phyloP scores from a whole-genome alignment of 2,329 filamentous ascomycete genomes.

The Pyrenophora teres region DNA sequence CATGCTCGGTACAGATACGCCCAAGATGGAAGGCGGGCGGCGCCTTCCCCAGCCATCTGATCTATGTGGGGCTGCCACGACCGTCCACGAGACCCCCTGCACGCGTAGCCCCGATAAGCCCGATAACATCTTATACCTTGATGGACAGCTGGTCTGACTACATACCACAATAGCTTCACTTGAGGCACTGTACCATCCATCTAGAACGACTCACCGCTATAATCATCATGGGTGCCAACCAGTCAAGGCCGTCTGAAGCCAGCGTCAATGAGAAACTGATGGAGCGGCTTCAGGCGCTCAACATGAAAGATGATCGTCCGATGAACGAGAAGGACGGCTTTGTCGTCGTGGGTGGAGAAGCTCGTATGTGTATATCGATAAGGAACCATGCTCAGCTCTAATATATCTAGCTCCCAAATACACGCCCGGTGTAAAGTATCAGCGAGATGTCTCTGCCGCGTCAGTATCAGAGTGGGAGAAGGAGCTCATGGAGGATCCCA shows the following conservation, averaged over 20 bases:
- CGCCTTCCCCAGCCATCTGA: slow-evolving; percentile 11
- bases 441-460: slow-evolving; percentile 55
- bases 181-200: background rate
- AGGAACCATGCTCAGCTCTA: background rate
- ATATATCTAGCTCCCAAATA: slow-evolving; percentile 29
- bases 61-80: slow-evolving; percentile 19
- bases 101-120: slow-evolving; percentile 25
- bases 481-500: slow-evolving; percentile 66
- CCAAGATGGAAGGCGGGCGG: slow-evolving; percentile 1
- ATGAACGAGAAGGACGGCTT: slow-evolving; percentile 59
- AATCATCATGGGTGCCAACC: slow-evolving; percentile 40
- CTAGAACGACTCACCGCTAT: background rate
- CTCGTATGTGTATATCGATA: slow-evolving; percentile 31
- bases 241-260: slow-evolving; percentile 43
- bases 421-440: slow-evolving; percentile 33
- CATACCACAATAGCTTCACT: slow-evolving; percentile 3
- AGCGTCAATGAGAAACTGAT: slow-evolving; percentile 47
- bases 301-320: slow-evolving; percentile 50
- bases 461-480: slow-evolving; percentile 64
- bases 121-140: slow-evolving; percentile 23
- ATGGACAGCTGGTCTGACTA: slow-evolving; percentile 12
- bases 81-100: slow-evolving; percentile 24
- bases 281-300: slow-evolving; percentile 52
- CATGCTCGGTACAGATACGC: background rate
- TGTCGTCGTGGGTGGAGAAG: slow-evolving; percentile 57